phyloP scores from a whole-genome alignment of 2,329 filamentous ascomycete genomes.

The Aspergillus aculeatinus region DNA sequence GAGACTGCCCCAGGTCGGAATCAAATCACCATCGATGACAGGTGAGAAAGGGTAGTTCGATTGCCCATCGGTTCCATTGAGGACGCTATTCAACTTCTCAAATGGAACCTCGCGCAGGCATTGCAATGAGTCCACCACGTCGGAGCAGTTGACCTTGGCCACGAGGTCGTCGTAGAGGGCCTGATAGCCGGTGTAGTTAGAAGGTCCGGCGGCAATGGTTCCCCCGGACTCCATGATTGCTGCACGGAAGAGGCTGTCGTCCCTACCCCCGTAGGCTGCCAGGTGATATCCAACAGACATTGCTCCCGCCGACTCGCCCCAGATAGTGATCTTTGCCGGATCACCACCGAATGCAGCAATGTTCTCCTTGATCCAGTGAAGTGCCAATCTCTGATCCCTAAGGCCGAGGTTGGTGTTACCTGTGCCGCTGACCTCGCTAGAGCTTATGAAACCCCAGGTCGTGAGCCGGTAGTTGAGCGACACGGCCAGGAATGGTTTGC shows the following conservation, averaged over 20 bases:
- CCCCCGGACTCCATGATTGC: constrained; percentile 55
- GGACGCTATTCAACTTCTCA: constrained; percentile 54
- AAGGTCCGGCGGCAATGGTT: constrained; percentile 47
- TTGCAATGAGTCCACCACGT: constrained; percentile 56
- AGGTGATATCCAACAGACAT: constrained; percentile 53
- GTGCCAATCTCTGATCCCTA: constrained; percentile 38
- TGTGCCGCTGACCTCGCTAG: constrained; percentile 42
- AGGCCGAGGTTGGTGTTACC: constrained; percentile 59
- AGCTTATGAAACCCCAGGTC: constrained; percentile 54
- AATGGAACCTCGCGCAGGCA: constrained; percentile 66
- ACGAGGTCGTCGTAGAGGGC: constrained; percentile 64
- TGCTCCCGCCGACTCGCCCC: constrained; percentile 59
- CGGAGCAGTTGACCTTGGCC: constrained; percentile 58
- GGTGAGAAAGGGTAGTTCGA: constrained; percentile 40
- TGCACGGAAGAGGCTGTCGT: constrained; percentile 55
- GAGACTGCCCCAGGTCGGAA: constrained; percentile 52
- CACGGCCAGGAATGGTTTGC: constrained; percentile 55
- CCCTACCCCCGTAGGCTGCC: constrained; percentile 54
- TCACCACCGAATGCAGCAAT: constrained; percentile 38
- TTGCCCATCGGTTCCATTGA: constrained; percentile 46
- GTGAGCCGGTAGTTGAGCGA: constrained; percentile 56
- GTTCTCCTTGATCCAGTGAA: constrained; percentile 40
- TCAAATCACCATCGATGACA: constrained; percentile 57
- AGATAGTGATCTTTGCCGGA: constrained; percentile 42
- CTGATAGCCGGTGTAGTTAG: constrained; percentile 39